phyloP scores from a whole-genome alignment of 2,329 filamentous ascomycete species.

The Colletotrichum sublineola region DNA sequence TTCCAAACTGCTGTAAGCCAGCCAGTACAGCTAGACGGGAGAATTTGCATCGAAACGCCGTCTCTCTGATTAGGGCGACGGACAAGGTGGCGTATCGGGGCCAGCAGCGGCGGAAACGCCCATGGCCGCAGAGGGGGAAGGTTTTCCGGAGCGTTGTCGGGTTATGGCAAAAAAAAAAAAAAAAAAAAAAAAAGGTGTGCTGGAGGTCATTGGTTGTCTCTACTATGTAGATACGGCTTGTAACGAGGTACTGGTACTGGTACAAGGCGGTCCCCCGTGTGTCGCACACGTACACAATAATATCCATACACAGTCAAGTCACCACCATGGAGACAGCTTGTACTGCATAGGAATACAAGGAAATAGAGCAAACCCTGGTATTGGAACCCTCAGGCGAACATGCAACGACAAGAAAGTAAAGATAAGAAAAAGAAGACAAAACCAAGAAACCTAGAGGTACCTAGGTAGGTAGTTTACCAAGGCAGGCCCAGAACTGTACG shows the following conservation, averaged over 20 bases:
- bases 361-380: neutral
- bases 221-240: no score
- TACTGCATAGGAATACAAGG: neutral
- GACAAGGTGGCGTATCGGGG: neutral
- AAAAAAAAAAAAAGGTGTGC: neutral
- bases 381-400: neutral
- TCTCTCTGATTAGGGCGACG: conserved; percentile 2
- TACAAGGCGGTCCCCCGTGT: no score
- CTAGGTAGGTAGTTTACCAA: neutral
- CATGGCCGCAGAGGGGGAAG: conserved; percentile 12
- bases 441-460: neutral
- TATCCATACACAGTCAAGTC: no score
- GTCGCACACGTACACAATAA: no score
- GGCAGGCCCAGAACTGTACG: neutral
- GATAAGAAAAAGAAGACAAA: neutral
- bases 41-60: neutral
- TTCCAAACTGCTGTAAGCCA: conserved; percentile 5
- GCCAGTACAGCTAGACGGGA: conserved; percentile 1
- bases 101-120: conserved; percentile 21
- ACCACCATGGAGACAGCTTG: no score
- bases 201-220: no score
- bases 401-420: neutral
- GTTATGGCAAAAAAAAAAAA: neutral
- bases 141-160: conserved; percentile 32
- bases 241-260: no score